Evolutionary conservation across 768 basidiomycete genomes (phyloP).

Genomic region (Hypholoma sublateritium): DNA sequence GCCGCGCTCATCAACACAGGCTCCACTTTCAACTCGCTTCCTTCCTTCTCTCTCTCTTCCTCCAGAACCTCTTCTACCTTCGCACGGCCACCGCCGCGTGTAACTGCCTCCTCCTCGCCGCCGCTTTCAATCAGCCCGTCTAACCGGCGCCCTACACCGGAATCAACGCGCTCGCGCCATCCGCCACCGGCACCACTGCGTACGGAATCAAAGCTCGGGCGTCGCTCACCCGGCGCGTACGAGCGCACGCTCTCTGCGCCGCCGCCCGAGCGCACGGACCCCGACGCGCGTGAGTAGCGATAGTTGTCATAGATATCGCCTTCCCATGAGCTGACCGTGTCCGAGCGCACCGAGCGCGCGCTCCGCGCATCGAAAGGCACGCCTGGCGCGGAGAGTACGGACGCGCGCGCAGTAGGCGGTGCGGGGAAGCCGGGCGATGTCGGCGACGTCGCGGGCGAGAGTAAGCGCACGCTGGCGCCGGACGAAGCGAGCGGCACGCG

Average conservation of each 20-base stretch:
- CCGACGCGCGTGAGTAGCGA: conserved; percentile 58
- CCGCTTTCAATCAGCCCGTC: not conserved
- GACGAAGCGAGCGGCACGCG: not conserved
- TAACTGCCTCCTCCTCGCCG: not conserved
- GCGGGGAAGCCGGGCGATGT: conserved; percentile 13
- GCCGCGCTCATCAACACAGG: not conserved
- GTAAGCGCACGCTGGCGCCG: not conserved
- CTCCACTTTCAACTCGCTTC: not conserved
- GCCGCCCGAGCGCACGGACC: conserved; percentile 1
- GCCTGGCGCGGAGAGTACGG: not conserved
- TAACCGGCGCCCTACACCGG: not conserved
- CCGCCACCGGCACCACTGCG: not conserved
- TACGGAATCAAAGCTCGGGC: conserved; percentile 5
- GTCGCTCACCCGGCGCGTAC: not conserved
- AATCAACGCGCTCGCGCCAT: conserved; percentile 1
- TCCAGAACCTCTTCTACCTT: not conserved
- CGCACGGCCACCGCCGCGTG: not conserved
- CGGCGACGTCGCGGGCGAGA: conserved; percentile 6
- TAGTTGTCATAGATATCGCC: conserved; percentile 83
- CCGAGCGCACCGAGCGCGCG: conserved; percentile 17
- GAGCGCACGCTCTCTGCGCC: conserved; percentile 1
- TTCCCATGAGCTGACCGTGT: conserved; percentile 49
- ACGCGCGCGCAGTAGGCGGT: not conserved
- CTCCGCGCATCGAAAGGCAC: not conserved
- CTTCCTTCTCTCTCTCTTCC: not conserved